Percentiles rank a stretch among this genome's conserved stretches.
Evolutionary conservation across 1,139 yeast genomes (phyloP).

Genomic region (Blastobotrys arbuscula): DNA sequence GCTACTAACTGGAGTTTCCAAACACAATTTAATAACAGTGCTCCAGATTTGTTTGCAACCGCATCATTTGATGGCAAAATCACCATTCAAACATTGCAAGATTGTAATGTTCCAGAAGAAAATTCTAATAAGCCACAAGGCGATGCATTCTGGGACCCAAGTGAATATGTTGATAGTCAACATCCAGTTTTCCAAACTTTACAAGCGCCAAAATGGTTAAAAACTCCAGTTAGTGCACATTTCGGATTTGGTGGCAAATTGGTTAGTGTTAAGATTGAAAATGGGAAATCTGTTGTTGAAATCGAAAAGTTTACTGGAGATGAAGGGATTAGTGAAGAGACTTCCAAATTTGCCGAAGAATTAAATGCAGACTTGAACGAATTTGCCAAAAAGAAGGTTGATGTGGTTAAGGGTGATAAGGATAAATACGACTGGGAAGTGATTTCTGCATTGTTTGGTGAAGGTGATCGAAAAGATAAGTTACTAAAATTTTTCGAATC

Average conservation of each 20-base stretch:
- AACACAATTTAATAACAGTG: slow-evolving; percentile 76
- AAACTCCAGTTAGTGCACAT: slow-evolving; percentile 64
- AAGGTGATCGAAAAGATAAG: slow-evolving; percentile 40
- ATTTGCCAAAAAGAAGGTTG: slow-evolving; percentile 19
- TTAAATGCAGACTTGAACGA: slow-evolving; percentile 35
- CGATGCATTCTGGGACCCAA: slow-evolving; percentile 86
- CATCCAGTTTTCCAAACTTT: slow-evolving; percentile 54
- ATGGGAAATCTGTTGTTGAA: slow-evolving; percentile 40
- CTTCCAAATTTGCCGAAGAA: slow-evolving; percentile 52
- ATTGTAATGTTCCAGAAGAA: slow-evolving; percentile 47
- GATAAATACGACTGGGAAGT: slow-evolving; percentile 75
- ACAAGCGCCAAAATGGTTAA: slow-evolving; percentile 90
- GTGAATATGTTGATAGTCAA: slow-evolving; percentile 58
- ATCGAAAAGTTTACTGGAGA: slow-evolving; percentile 48
- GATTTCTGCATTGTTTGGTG: slow-evolving; percentile 48
- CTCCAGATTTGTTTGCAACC: slow-evolving; percentile 89
- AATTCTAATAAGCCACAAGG: slow-evolving; percentile 42
- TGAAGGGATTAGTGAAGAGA: slow-evolving; percentile 30
- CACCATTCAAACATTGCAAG: slow-evolving; percentile 80
- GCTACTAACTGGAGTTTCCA: slow-evolving; percentile 93
- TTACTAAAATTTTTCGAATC: slow-evolving; percentile 26
- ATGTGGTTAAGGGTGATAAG: slow-evolving; percentile 34
- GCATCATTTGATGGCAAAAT: slow-evolving; percentile 92
- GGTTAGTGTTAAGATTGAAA: slow-evolving; percentile 48
- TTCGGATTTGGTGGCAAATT: slow-evolving; percentile 95